Conservation (phyloP, 345 rosid species). For the Populus euphratica region DNA sequence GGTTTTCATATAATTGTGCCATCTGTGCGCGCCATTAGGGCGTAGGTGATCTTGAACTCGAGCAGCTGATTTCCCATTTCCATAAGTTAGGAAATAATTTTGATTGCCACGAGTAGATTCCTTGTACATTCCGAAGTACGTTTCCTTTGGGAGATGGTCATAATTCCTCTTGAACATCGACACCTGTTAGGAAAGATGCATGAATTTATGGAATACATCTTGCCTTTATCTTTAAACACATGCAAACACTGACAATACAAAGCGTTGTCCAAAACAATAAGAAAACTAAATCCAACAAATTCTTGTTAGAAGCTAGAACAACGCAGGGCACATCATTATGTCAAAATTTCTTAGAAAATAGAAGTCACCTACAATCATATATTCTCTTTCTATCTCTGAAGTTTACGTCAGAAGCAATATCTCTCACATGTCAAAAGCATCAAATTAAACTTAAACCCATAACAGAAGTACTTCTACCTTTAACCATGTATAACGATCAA, state of each 20-base stretch:
- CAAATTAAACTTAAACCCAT: not conserved
- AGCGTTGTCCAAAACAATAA: not conserved
- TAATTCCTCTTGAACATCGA: constrained; percentile 95
- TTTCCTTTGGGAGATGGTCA: constrained; percentile 85
- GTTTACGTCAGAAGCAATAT: not conserved
- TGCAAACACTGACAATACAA: not conserved
- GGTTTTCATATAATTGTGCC: constrained; percentile 88
- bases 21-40: constrained; percentile 96
- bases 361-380: not conserved
- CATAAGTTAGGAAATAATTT: constrained; percentile 86
- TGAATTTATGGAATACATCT: not conserved
- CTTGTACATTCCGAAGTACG: constrained; percentile 78
- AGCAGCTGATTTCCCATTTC: constrained; percentile 96
- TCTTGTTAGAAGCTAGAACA: not conserved
- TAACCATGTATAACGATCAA: not conserved
- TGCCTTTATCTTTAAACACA: not conserved
- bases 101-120: constrained; percentile 89
- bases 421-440: not conserved
- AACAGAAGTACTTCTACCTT: not conserved
- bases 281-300: not conserved
- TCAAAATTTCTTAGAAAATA: not conserved
- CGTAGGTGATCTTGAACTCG: constrained; percentile 93
- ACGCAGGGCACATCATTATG: not conserved
- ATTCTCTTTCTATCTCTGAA: not conserved
- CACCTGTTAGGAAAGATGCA: constrained; percentile 38